Conservation (phyloP, 352 stramenopile species). For the Phytophthora citricola region DNA sequence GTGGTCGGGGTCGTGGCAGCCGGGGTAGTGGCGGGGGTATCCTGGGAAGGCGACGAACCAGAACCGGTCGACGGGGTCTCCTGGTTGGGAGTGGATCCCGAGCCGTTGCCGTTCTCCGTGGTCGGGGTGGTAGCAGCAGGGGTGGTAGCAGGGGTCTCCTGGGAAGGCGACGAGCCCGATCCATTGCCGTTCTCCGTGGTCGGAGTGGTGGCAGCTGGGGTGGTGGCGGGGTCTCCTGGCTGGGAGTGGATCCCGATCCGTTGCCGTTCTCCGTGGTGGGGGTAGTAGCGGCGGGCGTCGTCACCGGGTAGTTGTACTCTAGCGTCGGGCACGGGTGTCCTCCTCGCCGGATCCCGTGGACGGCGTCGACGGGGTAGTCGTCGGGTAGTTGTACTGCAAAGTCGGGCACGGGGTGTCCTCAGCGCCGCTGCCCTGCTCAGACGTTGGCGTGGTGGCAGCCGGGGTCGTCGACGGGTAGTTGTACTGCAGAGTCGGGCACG, state of each 20-base stretch:
- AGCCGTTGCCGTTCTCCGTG: background rate
- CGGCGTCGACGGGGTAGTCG: background rate
- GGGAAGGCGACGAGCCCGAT: background rate
- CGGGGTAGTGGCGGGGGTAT: slow-evolving; percentile 10
- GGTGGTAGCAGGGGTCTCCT: background rate
- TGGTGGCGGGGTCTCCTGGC: background rate
- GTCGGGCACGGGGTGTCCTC: slow-evolving; percentile 21
- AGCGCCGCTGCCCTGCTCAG: slow-evolving; percentile 6
- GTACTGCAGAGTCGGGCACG: slow-evolving; percentile 33
- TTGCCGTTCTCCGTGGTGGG: slow-evolving; percentile 1
- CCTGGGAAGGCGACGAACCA: slow-evolving; percentile 6
- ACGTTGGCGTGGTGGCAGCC: background rate
- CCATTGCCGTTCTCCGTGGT: slow-evolving; percentile 1
- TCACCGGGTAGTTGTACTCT: slow-evolving; percentile 20
- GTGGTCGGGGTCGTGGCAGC: slow-evolving; percentile 4
- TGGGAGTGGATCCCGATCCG: background rate
- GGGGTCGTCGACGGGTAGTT: slow-evolving; percentile 27
- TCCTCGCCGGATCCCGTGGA: background rate
- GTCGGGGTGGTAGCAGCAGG: background rate
- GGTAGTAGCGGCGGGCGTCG: background rate
- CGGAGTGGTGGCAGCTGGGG: background rate
- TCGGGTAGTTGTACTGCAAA: slow-evolving; percentile 41
- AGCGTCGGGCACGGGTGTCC: slow-evolving; percentile 31
- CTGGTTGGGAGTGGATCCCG: no score
- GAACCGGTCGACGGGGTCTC: no score